A percentile compares a stretch with the other conserved stretches of the same genome.
Evolutionary conservation across 2,329 filamentous ascomycete genomes (phyloP).

Genomic region (Fusarium sp.): DNA sequence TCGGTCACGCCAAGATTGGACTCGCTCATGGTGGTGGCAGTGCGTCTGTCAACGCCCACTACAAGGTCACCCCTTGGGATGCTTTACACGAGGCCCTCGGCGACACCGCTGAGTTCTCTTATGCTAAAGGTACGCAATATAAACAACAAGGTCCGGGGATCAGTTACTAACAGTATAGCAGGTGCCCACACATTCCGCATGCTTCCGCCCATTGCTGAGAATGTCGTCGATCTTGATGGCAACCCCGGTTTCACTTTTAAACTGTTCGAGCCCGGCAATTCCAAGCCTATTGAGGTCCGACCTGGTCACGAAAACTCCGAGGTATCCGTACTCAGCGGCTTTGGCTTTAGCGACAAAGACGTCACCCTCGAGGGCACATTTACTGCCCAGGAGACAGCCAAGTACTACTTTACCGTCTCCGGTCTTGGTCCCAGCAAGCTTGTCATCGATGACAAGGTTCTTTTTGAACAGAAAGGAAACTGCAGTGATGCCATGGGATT

Average conservation of each 20-base stretch:
- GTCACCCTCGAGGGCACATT: constrained; percentile 52
- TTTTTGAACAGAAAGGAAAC: constrained; percentile 52
- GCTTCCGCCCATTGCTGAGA: constrained; percentile 46
- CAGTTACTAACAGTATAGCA: constrained; percentile 18
- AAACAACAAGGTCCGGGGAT: accelerated
- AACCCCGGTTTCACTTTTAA: constrained; percentile 52
- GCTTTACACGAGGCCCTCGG: constrained; percentile 49
- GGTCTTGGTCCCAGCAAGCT: constrained; percentile 52
- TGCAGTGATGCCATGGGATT: constrained; percentile 54
- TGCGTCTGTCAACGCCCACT: constrained; percentile 54
- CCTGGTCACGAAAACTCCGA: constrained; percentile 48
- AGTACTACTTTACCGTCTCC: constrained; percentile 52
- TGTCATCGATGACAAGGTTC: constrained; percentile 50
- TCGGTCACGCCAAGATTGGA: constrained; percentile 54
- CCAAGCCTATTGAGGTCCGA: constrained; percentile 44
- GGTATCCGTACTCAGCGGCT: constrained; percentile 43
- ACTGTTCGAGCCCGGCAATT: constrained; percentile 48
- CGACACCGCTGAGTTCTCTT: constrained; percentile 48
- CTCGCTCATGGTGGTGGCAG: constrained; percentile 57
- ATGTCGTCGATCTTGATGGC: constrained; percentile 51
- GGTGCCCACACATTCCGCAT: constrained; percentile 49
- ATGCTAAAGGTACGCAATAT: constrained; percentile 47
- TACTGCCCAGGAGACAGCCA: constrained; percentile 49
- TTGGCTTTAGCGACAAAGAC: constrained; percentile 45
- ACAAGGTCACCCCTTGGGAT: constrained; percentile 54